Evolutionary conservation across 768 basidiomycete genomes (phyloP).

Genomic region (Suillus paluster): DNA sequence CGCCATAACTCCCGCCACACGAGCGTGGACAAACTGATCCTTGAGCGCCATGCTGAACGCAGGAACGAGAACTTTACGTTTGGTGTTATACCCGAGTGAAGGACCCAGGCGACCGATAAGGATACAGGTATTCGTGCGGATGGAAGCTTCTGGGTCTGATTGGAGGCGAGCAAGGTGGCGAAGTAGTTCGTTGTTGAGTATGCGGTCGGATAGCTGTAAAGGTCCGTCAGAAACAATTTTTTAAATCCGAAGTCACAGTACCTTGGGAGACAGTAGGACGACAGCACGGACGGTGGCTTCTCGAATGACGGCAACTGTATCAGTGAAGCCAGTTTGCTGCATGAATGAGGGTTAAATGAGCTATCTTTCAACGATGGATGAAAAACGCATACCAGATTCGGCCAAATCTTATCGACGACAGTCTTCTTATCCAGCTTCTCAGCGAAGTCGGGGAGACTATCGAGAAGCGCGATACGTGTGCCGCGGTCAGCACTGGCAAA

Average conservation of each 20-base stretch:
- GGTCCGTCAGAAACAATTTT: slow-evolving; percentile 5
- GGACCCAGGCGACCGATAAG: slow-evolving; percentile 91
- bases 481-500: slow-evolving; percentile 92
- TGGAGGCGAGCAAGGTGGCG: slow-evolving; percentile 93
- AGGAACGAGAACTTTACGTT: slow-evolving; percentile 95
- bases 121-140: slow-evolving; percentile 97
- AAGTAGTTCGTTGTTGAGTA: slow-evolving; percentile 95
- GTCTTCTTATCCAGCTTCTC: slow-evolving; percentile 87
- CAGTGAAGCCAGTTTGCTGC: slow-evolving; percentile 94
- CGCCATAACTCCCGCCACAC: slow-evolving; percentile 94
- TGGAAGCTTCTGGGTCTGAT: slow-evolving; percentile 90
- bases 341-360: background rate
- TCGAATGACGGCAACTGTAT: slow-evolving; percentile 91
- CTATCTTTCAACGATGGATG: background rate
- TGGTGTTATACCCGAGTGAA: slow-evolving; percentile 83
- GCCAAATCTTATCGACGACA: slow-evolving; percentile 92
- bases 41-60: slow-evolving; percentile 90
- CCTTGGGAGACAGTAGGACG: slow-evolving; percentile 83
- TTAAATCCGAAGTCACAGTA: slow-evolving; percentile 30
- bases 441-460: slow-evolving; percentile 80
- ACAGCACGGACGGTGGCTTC: slow-evolving; percentile 94
- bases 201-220: slow-evolving; percentile 79
- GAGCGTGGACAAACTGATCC: slow-evolving; percentile 89
- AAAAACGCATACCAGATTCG: slow-evolving; percentile 66
- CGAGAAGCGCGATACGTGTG: slow-evolving; percentile 91